A percentile compares a stretch with the other conserved stretches of the same genome.
These are phyloP conservation scores for Saccharomyces hybrid DNA, from an alignment of 1,139 yeast genomes.

Conservation along the genomic window DNA sequence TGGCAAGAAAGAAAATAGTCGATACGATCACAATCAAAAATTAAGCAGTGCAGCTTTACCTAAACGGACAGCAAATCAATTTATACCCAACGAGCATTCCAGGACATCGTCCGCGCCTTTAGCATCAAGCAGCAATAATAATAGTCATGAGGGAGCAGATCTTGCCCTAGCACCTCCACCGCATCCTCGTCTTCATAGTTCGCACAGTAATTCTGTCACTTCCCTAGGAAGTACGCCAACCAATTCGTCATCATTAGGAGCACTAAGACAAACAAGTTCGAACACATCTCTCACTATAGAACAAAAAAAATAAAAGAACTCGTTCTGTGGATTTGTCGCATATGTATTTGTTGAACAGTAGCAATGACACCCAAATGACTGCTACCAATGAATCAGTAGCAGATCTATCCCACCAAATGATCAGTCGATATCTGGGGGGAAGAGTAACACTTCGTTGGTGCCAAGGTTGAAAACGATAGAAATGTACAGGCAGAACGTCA, in stretches of 20 bases:
- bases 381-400: constrained; percentile 36
- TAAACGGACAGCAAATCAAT: neutral
- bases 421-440: constrained; percentile 48
- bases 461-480: constrained; percentile 85
- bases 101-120: neutral
- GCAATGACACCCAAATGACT: constrained; percentile 33
- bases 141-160: neutral
- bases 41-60: neutral
- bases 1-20: neutral
- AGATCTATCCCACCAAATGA: constrained; percentile 34
- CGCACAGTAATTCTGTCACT: neutral
- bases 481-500: constrained; percentile 77
- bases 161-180: neutral
- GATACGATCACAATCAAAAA: neutral
- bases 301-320: constrained; percentile 20
- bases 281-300: neutral
- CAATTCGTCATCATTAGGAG: neutral
- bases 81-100: neutral
- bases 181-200: neutral
- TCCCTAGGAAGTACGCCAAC: neutral
- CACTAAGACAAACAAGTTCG: neutral
- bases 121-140: neutral
- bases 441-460: constrained; percentile 39
- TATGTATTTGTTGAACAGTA: constrained; percentile 32
- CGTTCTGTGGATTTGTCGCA: constrained; percentile 37